A percentile compares a stretch with the other conserved stretches of the same genome.
These are phyloP conservation scores for Wickerhamiella siamensis DNA, from an alignment of 805 yeast genomes.

Conservation along the genomic window DNA sequence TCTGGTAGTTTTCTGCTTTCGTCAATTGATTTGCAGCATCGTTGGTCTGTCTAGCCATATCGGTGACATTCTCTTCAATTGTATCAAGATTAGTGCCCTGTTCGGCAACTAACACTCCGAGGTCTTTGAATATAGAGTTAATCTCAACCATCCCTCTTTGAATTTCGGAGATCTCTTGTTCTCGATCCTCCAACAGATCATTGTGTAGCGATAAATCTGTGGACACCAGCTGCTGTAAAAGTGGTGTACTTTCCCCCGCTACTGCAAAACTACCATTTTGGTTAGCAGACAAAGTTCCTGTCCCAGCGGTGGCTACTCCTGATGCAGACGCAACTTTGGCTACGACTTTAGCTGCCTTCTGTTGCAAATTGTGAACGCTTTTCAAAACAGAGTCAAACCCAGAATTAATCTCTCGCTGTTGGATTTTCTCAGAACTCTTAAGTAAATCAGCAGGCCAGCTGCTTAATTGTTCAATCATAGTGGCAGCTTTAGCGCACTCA, in stretches of 20 bases:
- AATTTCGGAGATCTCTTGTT: slow-evolving; percentile 55
- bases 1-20: slow-evolving; percentile 66
- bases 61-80: slow-evolving; percentile 63
- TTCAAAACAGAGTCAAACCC: slow-evolving; percentile 10
- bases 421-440: slow-evolving; percentile 1
- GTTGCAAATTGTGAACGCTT: slow-evolving; percentile 2
- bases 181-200: slow-evolving; percentile 47
- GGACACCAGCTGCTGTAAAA: slow-evolving; percentile 23
- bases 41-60: slow-evolving; percentile 47
- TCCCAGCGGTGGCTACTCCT: neutral
- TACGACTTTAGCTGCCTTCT: slow-evolving; percentile 1
- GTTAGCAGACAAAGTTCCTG: neutral
- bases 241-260: slow-evolving; percentile 2
- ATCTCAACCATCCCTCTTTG: slow-evolving; percentile 72
- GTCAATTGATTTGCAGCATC: slow-evolving; percentile 55
- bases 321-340: neutral
- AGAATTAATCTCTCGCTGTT: slow-evolving; percentile 6
- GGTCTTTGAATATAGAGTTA: slow-evolving; percentile 69
- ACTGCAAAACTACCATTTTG: neutral
- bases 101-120: slow-evolving; percentile 62
- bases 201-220: slow-evolving; percentile 20
- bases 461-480: slow-evolving; percentile 1
- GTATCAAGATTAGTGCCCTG: slow-evolving; percentile 80
- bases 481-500: slow-evolving; percentile 7
- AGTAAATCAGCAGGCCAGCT: slow-evolving; percentile 6